Conservation (phyloP, 257 asterid species). For the Solanum sparsipilum region DNA sequence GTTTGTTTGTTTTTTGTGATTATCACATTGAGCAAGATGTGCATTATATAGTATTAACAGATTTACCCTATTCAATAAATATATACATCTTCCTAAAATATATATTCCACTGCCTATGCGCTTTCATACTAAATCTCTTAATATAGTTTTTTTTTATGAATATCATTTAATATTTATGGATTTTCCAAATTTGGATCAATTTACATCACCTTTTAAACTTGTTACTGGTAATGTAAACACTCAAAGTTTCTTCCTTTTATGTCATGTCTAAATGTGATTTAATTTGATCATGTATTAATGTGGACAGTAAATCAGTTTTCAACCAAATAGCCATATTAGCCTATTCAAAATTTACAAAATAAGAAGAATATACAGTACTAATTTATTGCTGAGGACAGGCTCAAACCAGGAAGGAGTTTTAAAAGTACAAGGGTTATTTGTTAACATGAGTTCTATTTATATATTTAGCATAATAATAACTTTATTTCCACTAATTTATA, state of each 20-base stretch:
- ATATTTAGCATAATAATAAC: neutral
- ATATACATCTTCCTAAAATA: neutral
- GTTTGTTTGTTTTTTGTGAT: neutral
- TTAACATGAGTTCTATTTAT: neutral
- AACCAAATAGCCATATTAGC: neutral
- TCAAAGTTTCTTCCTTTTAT: neutral
- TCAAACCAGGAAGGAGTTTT: neutral
- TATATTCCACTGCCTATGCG: neutral
- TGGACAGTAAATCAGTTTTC: neutral
- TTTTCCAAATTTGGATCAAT: neutral
- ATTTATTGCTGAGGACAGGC: neutral
- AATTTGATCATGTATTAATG: neutral
- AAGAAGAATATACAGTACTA: neutral
- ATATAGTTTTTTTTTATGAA: neutral
- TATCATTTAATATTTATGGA: neutral
- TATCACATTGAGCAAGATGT: neutral
- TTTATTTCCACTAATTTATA: neutral
- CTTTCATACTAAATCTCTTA: neutral
- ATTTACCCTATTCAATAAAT: neutral
- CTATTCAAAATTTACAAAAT: too few relatives aligned
- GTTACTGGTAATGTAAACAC: neutral
- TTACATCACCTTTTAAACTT: neutral
- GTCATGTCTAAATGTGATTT: neutral
- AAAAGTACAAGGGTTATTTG: neutral
- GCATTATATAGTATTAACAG: neutral